Base-by-base conservation (phyloP, 805 yeast genomes). In the Barnettozyma salicaria region DNA sequence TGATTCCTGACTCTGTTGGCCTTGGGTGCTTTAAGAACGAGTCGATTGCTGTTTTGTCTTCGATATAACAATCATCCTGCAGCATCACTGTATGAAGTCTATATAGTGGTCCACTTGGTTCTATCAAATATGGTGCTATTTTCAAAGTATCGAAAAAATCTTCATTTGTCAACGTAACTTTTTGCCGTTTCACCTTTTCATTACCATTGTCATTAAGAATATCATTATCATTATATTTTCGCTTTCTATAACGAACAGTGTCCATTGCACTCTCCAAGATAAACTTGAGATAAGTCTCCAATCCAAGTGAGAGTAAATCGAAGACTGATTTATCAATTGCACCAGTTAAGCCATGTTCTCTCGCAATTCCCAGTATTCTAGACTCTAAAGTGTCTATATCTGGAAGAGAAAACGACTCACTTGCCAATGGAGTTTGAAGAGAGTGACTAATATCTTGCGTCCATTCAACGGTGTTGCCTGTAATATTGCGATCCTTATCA, bases 391-490 rank as follows among this genome's bases (percentile, higher is more conserved):
- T 71, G 31, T 79, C 88, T 27, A 70, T 67, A 47, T 90, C 97
- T 0, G 97, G 97, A 5, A 92, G 58, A 44, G 89, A 89, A 55
- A 69, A 85, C 25, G 75, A 67, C 47, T 90, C 95, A 1, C 84
- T 66, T 2, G 90, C 73, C 24, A 89, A 66, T 5, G 92, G 90
- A 2, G 92, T 75, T 48, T 84, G 87, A 38, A 86, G 73, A 4
- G 92, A 94, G 52, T 81, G 88, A 37, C 81, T 72, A 13, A 92
- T 85, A 54, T 92, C 97, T 58, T 89, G 96, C 17, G 94, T 86
- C 90, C 96, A 88, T 48, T 81, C 81, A 21, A 78, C 72, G 23
- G 85, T 72, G 47, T 74, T 75, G 37, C 56, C 56, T 12, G 46
- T 42, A 4, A 43, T 22, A 14, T 24, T 25, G 27, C 44, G 49